A percentile compares a stretch with the other conserved stretches of the same genome.
These are phyloP conservation scores for Crithidia brevicula DNA, from an alignment of 208 protist species.

Conservation along the genomic window DNA sequence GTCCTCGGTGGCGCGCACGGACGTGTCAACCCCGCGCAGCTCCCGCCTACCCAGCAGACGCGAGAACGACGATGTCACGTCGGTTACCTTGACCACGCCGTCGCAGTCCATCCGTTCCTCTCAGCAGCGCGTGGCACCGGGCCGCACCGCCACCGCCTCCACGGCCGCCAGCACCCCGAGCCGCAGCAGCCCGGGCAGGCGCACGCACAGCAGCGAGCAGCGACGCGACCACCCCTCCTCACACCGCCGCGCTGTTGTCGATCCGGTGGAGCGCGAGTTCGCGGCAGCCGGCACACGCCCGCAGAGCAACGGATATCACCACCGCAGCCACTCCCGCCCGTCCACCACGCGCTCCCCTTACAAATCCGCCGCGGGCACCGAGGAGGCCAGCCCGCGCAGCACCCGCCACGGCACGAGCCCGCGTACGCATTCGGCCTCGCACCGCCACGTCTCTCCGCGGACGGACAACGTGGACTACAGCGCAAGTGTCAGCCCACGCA, in stretches of 20 bases:
- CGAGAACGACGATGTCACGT: slow-evolving; percentile 32
- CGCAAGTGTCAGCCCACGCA: slow-evolving; percentile 36
- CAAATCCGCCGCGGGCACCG: background rate
- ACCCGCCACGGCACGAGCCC: slow-evolving; percentile 12
- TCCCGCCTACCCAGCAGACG: slow-evolving; percentile 39
- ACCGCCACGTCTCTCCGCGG: slow-evolving; percentile 15
- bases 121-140: slow-evolving; percentile 31
- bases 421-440: slow-evolving; percentile 3
- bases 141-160: background rate
- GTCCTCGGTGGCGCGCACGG: slow-evolving; percentile 20
- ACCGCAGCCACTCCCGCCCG: slow-evolving; percentile 12
- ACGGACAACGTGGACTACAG: slow-evolving; percentile 23
- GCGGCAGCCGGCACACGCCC: background rate
- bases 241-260: slow-evolving; percentile 17
- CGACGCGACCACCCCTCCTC: slow-evolving; percentile 1
- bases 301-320: slow-evolving; percentile 11
- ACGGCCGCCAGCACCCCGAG: slow-evolving; percentile 10
- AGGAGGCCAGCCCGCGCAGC: slow-evolving; percentile 1
- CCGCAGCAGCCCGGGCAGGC: slow-evolving; percentile 16
- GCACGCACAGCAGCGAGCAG: slow-evolving; percentile 13
- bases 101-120: slow-evolving; percentile 42
- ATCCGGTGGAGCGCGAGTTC: slow-evolving; percentile 42
- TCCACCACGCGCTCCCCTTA: slow-evolving; percentile 10
- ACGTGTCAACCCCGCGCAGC: slow-evolving; percentile 34
- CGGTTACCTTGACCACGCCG: slow-evolving; percentile 20